Percentiles rank a stretch among this genome's conserved stretches.
These are phyloP conservation scores for Oryza rufipogon DNA, from an alignment of 176 grass and related monocot species.

Conservation along the genomic window DNA sequence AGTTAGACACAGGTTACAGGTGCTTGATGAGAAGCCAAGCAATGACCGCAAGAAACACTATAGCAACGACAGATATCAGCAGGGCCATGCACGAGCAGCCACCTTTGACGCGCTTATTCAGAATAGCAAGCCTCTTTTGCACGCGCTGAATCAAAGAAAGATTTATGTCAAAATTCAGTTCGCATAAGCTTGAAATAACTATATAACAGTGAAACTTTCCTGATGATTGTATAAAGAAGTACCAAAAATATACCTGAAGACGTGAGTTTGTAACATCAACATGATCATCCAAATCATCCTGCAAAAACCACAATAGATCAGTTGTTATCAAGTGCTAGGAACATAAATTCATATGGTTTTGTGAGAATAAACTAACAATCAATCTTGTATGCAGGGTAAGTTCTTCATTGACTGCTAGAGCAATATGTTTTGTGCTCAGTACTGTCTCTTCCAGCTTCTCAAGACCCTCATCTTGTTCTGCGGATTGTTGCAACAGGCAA, in stretches of 20 bases:
- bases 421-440: slow-evolving; percentile 80
- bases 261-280: slow-evolving; percentile 61
- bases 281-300: slow-evolving; percentile 60
- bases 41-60: slow-evolving; percentile 60
- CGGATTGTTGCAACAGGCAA: slow-evolving; percentile 21
- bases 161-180: background rate
- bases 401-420: slow-evolving; percentile 79
- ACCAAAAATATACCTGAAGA: slow-evolving; percentile 56
- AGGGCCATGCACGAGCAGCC: slow-evolving; percentile 67
- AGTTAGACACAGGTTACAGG: slow-evolving; percentile 40
- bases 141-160: slow-evolving; percentile 48
- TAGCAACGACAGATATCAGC: slow-evolving; percentile 55
- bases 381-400: slow-evolving; percentile 69
- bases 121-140: slow-evolving; percentile 63
- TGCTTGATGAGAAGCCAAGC: slow-evolving; percentile 71
- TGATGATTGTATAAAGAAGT: background rate
- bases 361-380: slow-evolving; percentile 55
- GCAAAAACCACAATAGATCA: slow-evolving; percentile 26
- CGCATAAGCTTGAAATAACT: background rate
- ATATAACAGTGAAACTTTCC: background rate
- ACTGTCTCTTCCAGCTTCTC: slow-evolving; percentile 79
- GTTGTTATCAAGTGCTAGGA: slow-evolving; percentile 6
- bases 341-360: background rate
- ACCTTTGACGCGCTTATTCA: slow-evolving; percentile 69
- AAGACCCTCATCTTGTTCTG: slow-evolving; percentile 83